phyloP scores from a whole-genome alignment of 106 monocot genomes.

The Acanthochlamys bracteata region DNA sequence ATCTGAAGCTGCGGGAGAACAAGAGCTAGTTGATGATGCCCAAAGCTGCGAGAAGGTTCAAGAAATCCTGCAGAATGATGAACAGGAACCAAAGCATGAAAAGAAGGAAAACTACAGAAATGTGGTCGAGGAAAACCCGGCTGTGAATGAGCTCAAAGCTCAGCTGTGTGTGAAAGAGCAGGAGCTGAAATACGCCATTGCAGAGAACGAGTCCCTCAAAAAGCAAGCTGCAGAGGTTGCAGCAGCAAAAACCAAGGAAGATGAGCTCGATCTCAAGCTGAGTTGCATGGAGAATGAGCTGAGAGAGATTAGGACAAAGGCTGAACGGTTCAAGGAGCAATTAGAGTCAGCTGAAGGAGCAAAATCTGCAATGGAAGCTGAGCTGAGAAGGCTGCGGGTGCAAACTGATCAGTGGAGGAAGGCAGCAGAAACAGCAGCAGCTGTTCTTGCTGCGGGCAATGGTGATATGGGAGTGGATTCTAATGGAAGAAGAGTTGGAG shows the following conservation, averaged over 20 bases:
- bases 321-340: constrained; percentile 27
- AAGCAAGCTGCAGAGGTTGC: constrained; percentile 18
- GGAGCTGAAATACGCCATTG: constrained; percentile 14
- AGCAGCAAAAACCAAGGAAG: constrained; percentile 28
- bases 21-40: not conserved
- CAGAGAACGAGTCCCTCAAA: constrained; percentile 38
- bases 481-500: constrained; percentile 22
- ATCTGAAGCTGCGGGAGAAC: constrained; percentile 29
- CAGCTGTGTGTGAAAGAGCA: constrained; percentile 32
- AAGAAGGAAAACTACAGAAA: constrained; percentile 1
- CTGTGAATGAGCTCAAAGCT: constrained; percentile 22
- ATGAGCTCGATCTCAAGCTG: constrained; percentile 40
- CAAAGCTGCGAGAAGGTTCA: not conserved
- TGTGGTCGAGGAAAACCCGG: constrained; percentile 9
- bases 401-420: constrained; percentile 91
- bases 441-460: constrained; percentile 19
- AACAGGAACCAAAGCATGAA: not conserved
- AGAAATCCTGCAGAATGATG: not conserved
- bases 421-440: constrained; percentile 79
- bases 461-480: not conserved
- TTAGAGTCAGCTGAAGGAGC: constrained; percentile 33
- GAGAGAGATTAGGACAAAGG: constrained; percentile 16
- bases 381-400: constrained; percentile 57
- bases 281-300: constrained; percentile 33
- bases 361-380: constrained; percentile 36